phyloP scores from a whole-genome alignment of 140 eudicot genomes.

The Erigeron philadelphicus region DNA sequence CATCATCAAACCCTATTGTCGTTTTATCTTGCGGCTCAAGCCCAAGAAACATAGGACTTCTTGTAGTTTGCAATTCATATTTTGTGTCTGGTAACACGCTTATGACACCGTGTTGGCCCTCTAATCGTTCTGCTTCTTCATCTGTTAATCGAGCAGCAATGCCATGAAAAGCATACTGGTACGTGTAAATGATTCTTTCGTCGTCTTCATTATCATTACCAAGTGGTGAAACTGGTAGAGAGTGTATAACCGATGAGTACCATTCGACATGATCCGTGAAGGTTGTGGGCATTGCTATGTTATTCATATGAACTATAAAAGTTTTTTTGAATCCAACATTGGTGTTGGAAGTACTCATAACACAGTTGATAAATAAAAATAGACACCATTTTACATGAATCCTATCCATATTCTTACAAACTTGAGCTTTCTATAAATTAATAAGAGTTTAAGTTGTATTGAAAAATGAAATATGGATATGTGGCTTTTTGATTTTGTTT shows the following conservation, averaged over 20 bases:
- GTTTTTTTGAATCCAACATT: slow-evolving; percentile 18
- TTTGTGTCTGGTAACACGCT: slow-evolving; percentile 44
- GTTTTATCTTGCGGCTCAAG: slow-evolving; percentile 29
- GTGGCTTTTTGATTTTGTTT: too few species aligned
- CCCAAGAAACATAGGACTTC: slow-evolving; percentile 62
- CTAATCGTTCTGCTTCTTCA: slow-evolving; percentile 37
- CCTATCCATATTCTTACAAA: slow-evolving; percentile 19
- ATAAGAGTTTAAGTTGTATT: not conserved
- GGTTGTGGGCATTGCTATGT: slow-evolving; percentile 41
- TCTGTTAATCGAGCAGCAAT: slow-evolving; percentile 49
- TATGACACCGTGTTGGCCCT: slow-evolving; percentile 36
- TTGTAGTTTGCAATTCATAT: slow-evolving; percentile 57
- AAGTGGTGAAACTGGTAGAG: slow-evolving; percentile 17
- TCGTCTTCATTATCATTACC: slow-evolving; percentile 10
- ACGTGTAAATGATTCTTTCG: slow-evolving; percentile 44
- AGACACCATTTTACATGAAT: slow-evolving; percentile 22
- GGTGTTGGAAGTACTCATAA: slow-evolving; percentile 14
- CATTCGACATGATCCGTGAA: slow-evolving; percentile 45
- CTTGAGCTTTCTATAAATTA: not conserved
- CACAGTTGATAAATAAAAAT: slow-evolving; percentile 16
- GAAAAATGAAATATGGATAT: not conserved
- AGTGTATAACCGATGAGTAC: slow-evolving; percentile 48
- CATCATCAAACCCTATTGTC: slow-evolving; percentile 8
- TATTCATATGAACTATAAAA: slow-evolving; percentile 53
- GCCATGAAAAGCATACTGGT: slow-evolving; percentile 61